Evolutionary conservation across 1,139 yeast genomes (phyloP), one percentile per base, ranked within the genome.

Genomic region (Saccharomyces uvarum): DNA sequence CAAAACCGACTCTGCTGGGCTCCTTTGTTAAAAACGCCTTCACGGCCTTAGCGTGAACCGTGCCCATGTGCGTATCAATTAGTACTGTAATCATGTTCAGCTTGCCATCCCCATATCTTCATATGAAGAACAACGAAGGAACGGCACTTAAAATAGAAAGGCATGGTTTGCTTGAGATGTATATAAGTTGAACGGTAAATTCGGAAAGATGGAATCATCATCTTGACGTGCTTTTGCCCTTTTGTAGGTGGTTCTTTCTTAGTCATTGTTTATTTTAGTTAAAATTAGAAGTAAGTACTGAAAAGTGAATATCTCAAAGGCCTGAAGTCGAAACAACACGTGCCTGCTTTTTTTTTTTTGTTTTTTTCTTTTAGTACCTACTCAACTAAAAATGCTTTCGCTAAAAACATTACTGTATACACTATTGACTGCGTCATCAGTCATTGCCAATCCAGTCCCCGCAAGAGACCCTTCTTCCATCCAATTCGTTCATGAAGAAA

Each of bases 401-500:
- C 44, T 38, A 19, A 38, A 38, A 38, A 38, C 44, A 16, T 19
- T 38, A 19, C n/a, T 38, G 11, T 38, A 9, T 19, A 38, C 44
- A 19, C 6, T 38, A 19, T 19, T 38, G 44, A 38, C 44, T 19
- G 44, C 19, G 24, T 38, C 44, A 16, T 38, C 57, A 11, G 61
- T 52, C 28, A 42, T 53, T 21, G 57, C 60, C 14, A 51, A 53
- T 14, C 62, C 64, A 16, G 57, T 63, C 32, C 63, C 66, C 14
- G 54, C 61, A 48, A 60, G 60, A 53, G 53, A 53, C 32, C 52
- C 59, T 8, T 49, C 54, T 48, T 56, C 60, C 47, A 48, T 63
- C 21, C 67, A 64, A 51, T 59, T 62, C 42, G 41, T 63, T 29
- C 55, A 58, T 48, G 61, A 56, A 29, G 52, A 55, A 14, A 58